Percentiles rank a stretch among this genome's conserved stretches.
These are phyloP conservation scores for Diplotaxis tenuifolia DNA, from an alignment of 345 rosid genomes.

Conservation along the genomic window DNA sequence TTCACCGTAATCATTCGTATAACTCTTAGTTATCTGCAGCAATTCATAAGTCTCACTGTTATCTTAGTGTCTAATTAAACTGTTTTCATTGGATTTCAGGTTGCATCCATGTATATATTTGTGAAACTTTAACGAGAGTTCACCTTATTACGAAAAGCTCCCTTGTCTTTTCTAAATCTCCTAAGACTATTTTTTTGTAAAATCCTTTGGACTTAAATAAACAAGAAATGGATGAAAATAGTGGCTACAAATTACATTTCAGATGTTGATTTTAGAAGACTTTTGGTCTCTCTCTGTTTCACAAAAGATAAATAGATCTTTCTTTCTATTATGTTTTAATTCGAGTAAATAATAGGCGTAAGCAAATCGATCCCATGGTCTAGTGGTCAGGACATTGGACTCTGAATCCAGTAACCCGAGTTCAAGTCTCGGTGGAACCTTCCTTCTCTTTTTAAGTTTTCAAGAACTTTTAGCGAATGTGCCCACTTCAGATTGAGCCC, in stretches of 20 bases:
- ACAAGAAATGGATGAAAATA: neutral
- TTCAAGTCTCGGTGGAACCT: conserved; percentile 23
- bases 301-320: no score
- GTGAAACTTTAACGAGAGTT: neutral
- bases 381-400: conserved; percentile 31
- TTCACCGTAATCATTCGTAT: neutral
- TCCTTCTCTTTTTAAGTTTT: neutral
- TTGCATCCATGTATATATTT: neutral
- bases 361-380: conserved; percentile 20
- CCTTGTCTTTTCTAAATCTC: neutral
- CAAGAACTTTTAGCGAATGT: neutral
- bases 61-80: neutral
- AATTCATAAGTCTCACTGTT: neutral
- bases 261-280: neutral
- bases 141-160: neutral
- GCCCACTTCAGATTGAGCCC: neutral
- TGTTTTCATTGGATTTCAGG: neutral
- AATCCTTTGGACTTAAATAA: neutral
- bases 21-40: neutral
- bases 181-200: neutral
- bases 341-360: neutral
- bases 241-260: neutral
- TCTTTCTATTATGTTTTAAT: no score
- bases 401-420: conserved; percentile 29
- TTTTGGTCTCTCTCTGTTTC: neutral